Base-by-base conservation (phyloP, 2,329 filamentous ascomycete genomes). In the Cercospora nicotianae region DNA sequence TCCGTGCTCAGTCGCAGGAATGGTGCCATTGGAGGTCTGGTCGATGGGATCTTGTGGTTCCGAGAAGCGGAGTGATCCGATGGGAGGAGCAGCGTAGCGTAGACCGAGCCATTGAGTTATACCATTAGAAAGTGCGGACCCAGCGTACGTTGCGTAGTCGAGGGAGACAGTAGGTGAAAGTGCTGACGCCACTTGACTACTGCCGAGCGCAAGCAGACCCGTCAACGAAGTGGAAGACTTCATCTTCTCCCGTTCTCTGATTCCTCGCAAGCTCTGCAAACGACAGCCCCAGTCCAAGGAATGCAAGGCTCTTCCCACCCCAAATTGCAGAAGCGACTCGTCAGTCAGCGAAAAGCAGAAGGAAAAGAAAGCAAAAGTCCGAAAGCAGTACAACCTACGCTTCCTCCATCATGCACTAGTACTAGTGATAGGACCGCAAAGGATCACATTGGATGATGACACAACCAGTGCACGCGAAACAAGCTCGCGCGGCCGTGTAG, bases 71-170 rank as follows among this genome's bases (percentile, higher is more conserved):
- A 91, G 76, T 5, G 85, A 73, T 1, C 88, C 89, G 2, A 90
- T 66, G 0, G 91, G 91, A 13, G 91, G 83, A 5, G 89, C 88
- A 1, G 91, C 91, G 80, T 88, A 95, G 53, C 90, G 87, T 70
- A 95, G 87, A 1, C 91, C 91, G 7, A 92, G 83, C 90, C 90
- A 94, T 77, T 90, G 84, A 2, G 86, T 87, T 59, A 93, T 80
- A 1, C 88, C 89, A 72, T 86, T 86, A 0, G 78, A 72, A 1
- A 85, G 80, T 1, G 81, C 75, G 3, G 81, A 78, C 8, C 91
- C 91, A 60, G 83, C 78, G 75, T 93, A 93, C 28, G 82, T 85
- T 31, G 89, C 85, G 75, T 93, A 94, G 3, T 83, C 84, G 23
- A 94, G 81, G 69, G 91, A 82, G 13, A 93, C 87, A 5, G 79